These are phyloP conservation scores for Sordariomycetes sp. DNA, from an alignment of 2,329 filamentous ascomycete species.

Conservation along the genomic window DNA sequence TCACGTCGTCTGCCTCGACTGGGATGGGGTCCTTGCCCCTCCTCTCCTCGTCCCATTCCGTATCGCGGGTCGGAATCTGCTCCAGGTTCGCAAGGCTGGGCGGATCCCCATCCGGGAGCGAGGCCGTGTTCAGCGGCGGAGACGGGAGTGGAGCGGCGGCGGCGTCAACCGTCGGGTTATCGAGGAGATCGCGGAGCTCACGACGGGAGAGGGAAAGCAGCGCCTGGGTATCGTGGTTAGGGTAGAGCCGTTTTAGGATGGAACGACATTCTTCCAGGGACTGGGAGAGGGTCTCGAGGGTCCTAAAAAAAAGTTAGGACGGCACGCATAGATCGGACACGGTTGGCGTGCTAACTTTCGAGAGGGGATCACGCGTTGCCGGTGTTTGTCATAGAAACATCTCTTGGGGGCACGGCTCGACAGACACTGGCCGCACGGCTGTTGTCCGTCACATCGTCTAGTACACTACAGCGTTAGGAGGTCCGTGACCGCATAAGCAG, in stretches of 20 bases:
- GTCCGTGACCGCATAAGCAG: too few species aligned
- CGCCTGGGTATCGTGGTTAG: conserved; percentile 36
- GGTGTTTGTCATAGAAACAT: conserved; percentile 71
- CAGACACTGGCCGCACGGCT: conserved; percentile 71
- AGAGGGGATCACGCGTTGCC: conserved; percentile 63
- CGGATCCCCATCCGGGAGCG: conserved; percentile 33
- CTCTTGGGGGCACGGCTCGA: conserved; percentile 69
- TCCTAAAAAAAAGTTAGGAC: conserved; percentile 18
- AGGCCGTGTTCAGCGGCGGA: conserved; percentile 36
- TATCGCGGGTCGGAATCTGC: conserved; percentile 52
- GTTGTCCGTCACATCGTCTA: conserved; percentile 63
- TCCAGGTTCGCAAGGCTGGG: conserved; percentile 43
- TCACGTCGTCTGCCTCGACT: conserved; percentile 43
- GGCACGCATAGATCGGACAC: not conserved
- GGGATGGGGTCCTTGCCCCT: conserved; percentile 40
- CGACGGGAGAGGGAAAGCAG: conserved; percentile 41
- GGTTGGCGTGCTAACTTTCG: conserved; percentile 45
- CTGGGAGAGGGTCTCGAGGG: conserved; percentile 49
- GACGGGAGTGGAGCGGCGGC: conserved; percentile 31
- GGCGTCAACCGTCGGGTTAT: conserved; percentile 27
- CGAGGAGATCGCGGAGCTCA: conserved; percentile 44
- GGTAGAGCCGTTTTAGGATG: conserved; percentile 49
- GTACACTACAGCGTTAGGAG: not conserved
- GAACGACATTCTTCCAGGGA: conserved; percentile 52
- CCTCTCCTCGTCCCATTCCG: conserved; percentile 54